A percentile compares a stretch with the other conserved stretches of the same genome.
Evolutionary conservation across 495 filamentous ascomycete species (phyloP).

Genomic region (Xylaria flabelliformis): DNA sequence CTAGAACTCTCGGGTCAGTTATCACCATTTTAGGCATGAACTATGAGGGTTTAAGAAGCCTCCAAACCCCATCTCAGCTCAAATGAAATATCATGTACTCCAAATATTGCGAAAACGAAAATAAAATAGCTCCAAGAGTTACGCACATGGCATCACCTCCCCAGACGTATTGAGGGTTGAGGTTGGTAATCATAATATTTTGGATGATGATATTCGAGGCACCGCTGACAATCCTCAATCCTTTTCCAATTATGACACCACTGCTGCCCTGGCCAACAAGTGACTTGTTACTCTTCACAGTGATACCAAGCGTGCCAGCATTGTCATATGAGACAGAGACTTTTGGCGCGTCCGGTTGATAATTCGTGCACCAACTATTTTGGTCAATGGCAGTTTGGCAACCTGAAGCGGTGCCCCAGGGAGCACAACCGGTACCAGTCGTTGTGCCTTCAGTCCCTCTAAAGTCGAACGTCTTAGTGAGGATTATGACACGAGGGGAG

Average conservation of each 20-base stretch:
- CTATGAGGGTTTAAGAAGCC: not conserved
- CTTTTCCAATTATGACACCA: slow-evolving; percentile 49
- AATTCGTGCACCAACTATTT: slow-evolving; percentile 53
- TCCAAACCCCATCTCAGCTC: not conserved
- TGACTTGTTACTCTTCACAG: slow-evolving; percentile 45
- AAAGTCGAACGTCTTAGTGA: slow-evolving; percentile 56
- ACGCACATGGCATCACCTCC: slow-evolving; percentile 45
- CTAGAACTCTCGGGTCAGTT: not conserved
- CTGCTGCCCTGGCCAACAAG: slow-evolving; percentile 41
- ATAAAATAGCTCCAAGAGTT: no score
- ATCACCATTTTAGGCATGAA: not conserved
- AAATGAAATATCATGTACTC: not conserved
- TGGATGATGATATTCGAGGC: slow-evolving; percentile 47
- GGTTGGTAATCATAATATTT: slow-evolving; percentile 38
- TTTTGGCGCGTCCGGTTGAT: slow-evolving; percentile 26
- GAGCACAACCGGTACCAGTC: slow-evolving; percentile 54
- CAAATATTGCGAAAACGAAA: not conserved
- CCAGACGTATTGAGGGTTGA: slow-evolving; percentile 51
- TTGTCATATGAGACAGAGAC: slow-evolving; percentile 50
- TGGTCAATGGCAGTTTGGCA: slow-evolving; percentile 60
- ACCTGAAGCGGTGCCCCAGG: slow-evolving; percentile 50
- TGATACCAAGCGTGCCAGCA: slow-evolving; percentile 41
- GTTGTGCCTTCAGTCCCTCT: slow-evolving; percentile 49
- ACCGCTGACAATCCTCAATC: slow-evolving; percentile 46
- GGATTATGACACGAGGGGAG: slow-evolving; percentile 55